phyloP scores from a whole-genome alignment of 148 eudicot genomes.

The Camellia sinensis region DNA sequence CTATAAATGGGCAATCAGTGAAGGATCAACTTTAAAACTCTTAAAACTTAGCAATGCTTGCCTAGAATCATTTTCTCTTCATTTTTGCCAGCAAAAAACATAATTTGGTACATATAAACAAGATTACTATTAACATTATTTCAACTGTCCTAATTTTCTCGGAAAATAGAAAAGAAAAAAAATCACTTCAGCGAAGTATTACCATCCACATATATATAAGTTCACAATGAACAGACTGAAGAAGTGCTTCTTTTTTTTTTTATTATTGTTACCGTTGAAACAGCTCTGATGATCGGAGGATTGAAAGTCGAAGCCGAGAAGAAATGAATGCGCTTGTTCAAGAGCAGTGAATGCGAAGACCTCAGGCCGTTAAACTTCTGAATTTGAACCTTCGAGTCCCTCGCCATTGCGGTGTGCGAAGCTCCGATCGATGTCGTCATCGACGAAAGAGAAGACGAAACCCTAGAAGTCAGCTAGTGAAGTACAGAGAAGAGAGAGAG shows the following conservation, averaged over 20 bases:
- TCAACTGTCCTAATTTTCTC: neutral
- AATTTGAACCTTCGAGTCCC: conserved; percentile 47
- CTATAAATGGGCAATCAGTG: no score
- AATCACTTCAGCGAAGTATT: neutral
- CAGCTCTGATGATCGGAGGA: conserved; percentile 51
- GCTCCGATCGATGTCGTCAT: conserved; percentile 69
- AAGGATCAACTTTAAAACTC: no score
- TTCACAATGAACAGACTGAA: neutral
- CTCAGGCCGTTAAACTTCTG: conserved; percentile 46
- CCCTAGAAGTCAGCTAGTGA: neutral
- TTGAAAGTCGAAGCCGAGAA: conserved; percentile 34
- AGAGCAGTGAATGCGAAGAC: conserved; percentile 33
- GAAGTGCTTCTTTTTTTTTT: neutral
- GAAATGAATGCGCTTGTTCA: conserved; percentile 26
- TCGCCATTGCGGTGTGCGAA: conserved; percentile 38
- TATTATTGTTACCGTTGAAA: conserved; percentile 51
- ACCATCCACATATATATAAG: no score
- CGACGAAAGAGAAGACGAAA: neutral
- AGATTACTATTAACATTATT: neutral
- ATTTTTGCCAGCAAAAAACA: neutral
- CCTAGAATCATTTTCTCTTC: no score
- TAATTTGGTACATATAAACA: neutral
- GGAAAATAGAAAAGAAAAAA: neutral
- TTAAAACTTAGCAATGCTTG: no score
- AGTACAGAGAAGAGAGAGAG: conserved; percentile 4